Percentiles rank a stretch among this genome's conserved stretches.
Evolutionary conservation across 2,329 filamentous ascomycete genomes (phyloP).

Genomic region (Phaeomoniella chlamydospora): DNA sequence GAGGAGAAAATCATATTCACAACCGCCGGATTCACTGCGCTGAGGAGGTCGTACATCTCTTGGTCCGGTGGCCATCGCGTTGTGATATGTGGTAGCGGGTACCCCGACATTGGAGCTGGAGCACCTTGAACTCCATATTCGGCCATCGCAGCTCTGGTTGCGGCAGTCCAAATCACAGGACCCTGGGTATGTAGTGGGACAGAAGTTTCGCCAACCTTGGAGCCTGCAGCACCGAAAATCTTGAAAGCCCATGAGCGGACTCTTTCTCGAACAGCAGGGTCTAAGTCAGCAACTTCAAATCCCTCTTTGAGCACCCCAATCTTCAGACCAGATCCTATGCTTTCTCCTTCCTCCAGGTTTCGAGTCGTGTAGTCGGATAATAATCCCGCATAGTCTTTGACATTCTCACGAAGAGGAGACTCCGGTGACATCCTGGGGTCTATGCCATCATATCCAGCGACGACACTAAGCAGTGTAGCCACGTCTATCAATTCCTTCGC

Average conservation of each 20-base stretch:
- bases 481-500: slow-evolving; percentile 26
- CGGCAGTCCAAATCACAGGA: slow-evolving; percentile 33
- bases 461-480: slow-evolving; percentile 25
- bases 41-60: slow-evolving; percentile 28
- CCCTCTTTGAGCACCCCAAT: slow-evolving; percentile 33
- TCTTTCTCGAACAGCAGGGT: slow-evolving; percentile 18
- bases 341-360: no score
- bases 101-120: slow-evolving; percentile 17
- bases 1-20: slow-evolving; percentile 28
- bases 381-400: slow-evolving; percentile 17
- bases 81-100: slow-evolving; percentile 15
- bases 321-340: slow-evolving; percentile 23
- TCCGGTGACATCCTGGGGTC: slow-evolving; percentile 27
- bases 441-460: slow-evolving; percentile 36
- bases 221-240: slow-evolving; percentile 26
- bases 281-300: slow-evolving; percentile 19
- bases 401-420: slow-evolving; percentile 18
- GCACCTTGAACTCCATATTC: slow-evolving; percentile 15
- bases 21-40: slow-evolving; percentile 28
- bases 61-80: slow-evolving; percentile 22
- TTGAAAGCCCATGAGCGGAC: slow-evolving; percentile 21
- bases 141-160: slow-evolving; percentile 18
- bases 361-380: slow-evolving; percentile 9
- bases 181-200: slow-evolving; percentile 33
- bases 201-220: slow-evolving; percentile 28